A percentile compares a stretch with the other conserved stretches of the same genome.
Conservation (phyloP, 2,329 filamentous ascomycete genomes). For the Phoma herbarum region DNA sequence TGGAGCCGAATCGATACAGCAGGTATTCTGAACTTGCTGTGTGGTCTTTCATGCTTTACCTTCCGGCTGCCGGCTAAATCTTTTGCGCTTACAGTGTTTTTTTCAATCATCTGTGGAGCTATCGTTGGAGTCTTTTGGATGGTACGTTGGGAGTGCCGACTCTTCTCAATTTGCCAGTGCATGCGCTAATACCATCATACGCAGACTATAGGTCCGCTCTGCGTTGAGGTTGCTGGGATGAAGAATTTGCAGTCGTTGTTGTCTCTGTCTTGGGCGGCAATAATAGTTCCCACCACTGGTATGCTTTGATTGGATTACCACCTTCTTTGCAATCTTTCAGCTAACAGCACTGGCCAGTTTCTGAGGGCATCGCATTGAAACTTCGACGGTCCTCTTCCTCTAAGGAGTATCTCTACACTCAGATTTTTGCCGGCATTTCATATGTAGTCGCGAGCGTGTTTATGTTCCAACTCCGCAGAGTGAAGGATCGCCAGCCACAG, state of each 20-base stretch:
- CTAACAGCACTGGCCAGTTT: slow-evolving; percentile 11
- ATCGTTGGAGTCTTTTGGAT: slow-evolving; percentile 61
- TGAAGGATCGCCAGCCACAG: slow-evolving; percentile 9
- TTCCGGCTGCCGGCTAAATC: slow-evolving; percentile 58
- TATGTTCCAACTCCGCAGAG: slow-evolving; percentile 32
- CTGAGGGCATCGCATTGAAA: slow-evolving; percentile 56
- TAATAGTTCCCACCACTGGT: slow-evolving; percentile 51
- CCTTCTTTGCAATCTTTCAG: neutral
- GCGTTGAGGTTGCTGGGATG: slow-evolving; percentile 54
- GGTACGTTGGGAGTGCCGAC: slow-evolving; percentile 30
- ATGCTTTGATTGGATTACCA: slow-evolving; percentile 16
- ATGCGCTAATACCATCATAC: neutral
- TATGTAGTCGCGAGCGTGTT: slow-evolving; percentile 46
- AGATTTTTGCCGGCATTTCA: slow-evolving; percentile 51
- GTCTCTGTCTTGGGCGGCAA: slow-evolving; percentile 50
- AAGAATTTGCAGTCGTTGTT: slow-evolving; percentile 53
- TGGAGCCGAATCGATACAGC: slow-evolving; percentile 56
- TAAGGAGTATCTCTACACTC: slow-evolving; percentile 49
- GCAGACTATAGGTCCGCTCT: slow-evolving; percentile 53
- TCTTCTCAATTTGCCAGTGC: neutral
- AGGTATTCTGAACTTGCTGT: slow-evolving; percentile 50
- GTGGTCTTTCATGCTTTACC: slow-evolving; percentile 52
- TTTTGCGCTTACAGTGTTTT: slow-evolving; percentile 56
- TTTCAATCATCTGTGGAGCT: slow-evolving; percentile 55
- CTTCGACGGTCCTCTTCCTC: slow-evolving; percentile 41